Evolutionary conservation across 2,329 filamentous ascomycete genomes (phyloP), one percentile per base, ranked within the genome.

Genomic region (Talaromyces funiculosus): DNA sequence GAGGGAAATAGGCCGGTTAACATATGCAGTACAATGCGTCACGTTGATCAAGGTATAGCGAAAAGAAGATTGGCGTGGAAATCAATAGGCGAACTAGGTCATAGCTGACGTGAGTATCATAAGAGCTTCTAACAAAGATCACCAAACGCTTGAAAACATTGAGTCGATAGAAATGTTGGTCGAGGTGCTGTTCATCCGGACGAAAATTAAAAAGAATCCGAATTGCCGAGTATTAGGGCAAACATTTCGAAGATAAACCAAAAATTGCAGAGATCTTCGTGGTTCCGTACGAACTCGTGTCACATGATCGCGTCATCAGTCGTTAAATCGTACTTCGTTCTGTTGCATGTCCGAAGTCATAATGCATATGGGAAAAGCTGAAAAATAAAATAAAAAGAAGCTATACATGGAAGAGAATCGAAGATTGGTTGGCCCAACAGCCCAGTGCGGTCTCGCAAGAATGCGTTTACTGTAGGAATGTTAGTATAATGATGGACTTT

Each of bases 281-380:
- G 59, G 22, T 57, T 61, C 51, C 56, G 56, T 53, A 54, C 29
- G 58, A 61, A 62, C 58, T 57, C 54, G 55, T 58, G 45, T 65
- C 61, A 63, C 62, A 63, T 64, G 64, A 66, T 65, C 64, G 63
- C 69, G 66, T 71, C 67, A 45, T 71, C 67, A 71, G 67, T 72
- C 69, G 65, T 73, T 54, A 66, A 56, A 37, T 62, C 56, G 56
- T 55, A 47, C 61, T 63, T 63, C 61, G 61, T 63, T 54, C 61
- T 58, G 53, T 61, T 43, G 42, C 57, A 55, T 59, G 37, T 62
- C 60, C 60, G 60, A 62, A 62, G 60, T 57, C 33, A 37, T 55
- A 59, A 62, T 59, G 56, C 56, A 51, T 54, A 51, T 37, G 40
- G 43, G 54, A 54, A 33, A 33, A 24, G 45, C 16, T 45, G 29